These are phyloP conservation scores for Scutellaria baicalensis DNA, from an alignment of 257 asterid genomes.

Conservation along the genomic window DNA sequence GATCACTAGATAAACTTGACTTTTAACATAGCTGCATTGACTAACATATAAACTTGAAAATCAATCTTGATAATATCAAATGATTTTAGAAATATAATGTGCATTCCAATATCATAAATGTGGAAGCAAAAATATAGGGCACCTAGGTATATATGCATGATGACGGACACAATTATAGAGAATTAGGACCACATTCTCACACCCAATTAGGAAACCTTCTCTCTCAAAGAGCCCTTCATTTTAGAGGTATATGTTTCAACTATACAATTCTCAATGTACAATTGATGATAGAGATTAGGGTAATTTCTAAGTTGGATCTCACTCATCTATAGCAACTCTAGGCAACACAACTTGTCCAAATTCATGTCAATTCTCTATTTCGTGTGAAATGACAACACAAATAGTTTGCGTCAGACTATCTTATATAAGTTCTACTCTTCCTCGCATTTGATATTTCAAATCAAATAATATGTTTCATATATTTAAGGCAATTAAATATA, in stretches of 20 bases:
- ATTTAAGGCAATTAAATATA: too few species aligned
- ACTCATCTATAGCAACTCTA: not conserved
- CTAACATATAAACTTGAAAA: too few species aligned
- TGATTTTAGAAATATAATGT: not conserved
- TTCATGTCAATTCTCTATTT: too few species aligned
- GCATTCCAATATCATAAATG: not conserved
- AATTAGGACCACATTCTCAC: conserved; percentile 18
- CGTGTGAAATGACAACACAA: too few species aligned
- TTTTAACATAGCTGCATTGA: too few species aligned
- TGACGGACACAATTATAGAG: conserved; percentile 16
- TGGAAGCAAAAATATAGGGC: not conserved
- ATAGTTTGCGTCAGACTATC: too few species aligned
- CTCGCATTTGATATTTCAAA: too few species aligned
- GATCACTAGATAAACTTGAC: too few species aligned
- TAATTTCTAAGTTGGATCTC: conserved; percentile 17
- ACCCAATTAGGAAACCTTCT: conserved; percentile 19
- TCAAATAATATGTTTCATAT: too few species aligned
- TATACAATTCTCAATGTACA: conserved; percentile 7
- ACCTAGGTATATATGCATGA: not conserved
- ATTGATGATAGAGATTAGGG: not conserved
- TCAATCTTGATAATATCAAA: too few species aligned
- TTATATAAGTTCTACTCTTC: too few species aligned
- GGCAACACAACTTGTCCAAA: too few species aligned
- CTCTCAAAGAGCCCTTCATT: conserved; percentile 5
- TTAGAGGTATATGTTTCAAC: not conserved